phyloP scores from a whole-genome alignment of 352 stramenopile genomes.

The Pythium utonaiense region DNA sequence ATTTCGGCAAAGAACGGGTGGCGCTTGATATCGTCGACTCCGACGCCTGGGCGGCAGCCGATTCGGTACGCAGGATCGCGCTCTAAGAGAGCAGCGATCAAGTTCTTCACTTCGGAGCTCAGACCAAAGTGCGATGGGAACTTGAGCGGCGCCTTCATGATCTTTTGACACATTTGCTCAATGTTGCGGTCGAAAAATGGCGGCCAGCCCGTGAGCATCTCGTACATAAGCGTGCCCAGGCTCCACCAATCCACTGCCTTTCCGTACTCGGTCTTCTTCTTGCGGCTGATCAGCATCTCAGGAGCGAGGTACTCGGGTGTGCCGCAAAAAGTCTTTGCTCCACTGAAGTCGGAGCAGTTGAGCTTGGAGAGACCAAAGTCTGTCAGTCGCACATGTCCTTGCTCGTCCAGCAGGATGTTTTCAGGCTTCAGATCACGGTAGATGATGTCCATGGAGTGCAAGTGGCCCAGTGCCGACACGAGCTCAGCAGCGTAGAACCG shows the following conservation, averaged over 20 bases:
- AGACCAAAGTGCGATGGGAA: conserved; percentile 84
- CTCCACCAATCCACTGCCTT: conserved; percentile 94
- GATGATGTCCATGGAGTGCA: conserved; percentile 91
- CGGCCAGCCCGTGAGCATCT: conserved; percentile 93
- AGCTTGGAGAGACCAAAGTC: conserved; percentile 94
- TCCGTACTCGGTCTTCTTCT: conserved; percentile 88
- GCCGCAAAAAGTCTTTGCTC: conserved; percentile 86
- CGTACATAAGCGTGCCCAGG: conserved; percentile 91
- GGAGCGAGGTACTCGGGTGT: conserved; percentile 87
- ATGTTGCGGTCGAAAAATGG: conserved; percentile 93
- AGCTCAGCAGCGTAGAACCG: conserved; percentile 95
- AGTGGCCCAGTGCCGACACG: conserved; percentile 77
- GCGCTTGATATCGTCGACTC: conserved; percentile 71
- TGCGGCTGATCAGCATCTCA: conserved; percentile 88
- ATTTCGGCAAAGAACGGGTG: conserved; percentile 81
- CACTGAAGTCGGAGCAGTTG: conserved; percentile 67
- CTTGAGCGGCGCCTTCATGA: conserved; percentile 86
- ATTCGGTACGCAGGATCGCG: conserved; percentile 67
- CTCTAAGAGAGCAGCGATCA: conserved; percentile 75
- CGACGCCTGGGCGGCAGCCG: conserved; percentile 58
- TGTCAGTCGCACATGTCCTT: conserved; percentile 90
- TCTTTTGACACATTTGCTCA: conserved; percentile 90
- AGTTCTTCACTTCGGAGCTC: conserved; percentile 67
- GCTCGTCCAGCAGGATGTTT: conserved; percentile 92
- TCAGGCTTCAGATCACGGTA: conserved; percentile 93